Conservation (phyloP, 2,329 filamentous ascomycete species). For the Ceratocystis huliohia region DNA sequence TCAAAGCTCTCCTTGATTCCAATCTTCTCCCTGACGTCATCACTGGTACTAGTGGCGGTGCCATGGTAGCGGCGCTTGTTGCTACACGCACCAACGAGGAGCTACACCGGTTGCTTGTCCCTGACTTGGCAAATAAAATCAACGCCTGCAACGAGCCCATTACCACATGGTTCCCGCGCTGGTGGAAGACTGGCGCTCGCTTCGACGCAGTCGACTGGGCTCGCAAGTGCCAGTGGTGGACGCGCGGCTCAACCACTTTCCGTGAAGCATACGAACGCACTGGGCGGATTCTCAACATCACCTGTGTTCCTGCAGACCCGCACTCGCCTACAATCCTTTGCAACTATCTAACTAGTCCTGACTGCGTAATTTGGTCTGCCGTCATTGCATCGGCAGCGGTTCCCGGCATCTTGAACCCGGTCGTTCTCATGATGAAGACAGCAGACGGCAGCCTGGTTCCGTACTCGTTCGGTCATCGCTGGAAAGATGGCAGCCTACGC, state of each 20-base stretch:
- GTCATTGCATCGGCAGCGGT: slow-evolving; percentile 91
- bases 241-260: slow-evolving; percentile 82
- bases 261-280: slow-evolving; percentile 88
- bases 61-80: slow-evolving; percentile 73
- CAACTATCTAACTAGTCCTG: slow-evolving; percentile 88
- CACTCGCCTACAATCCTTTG: slow-evolving; percentile 84
- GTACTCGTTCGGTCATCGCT: slow-evolving; percentile 96
- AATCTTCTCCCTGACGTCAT: slow-evolving; percentile 83
- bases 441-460: slow-evolving; percentile 64
- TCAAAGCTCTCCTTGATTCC: slow-evolving; percentile 78
- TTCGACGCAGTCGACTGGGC: slow-evolving; percentile 95
- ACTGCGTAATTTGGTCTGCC: slow-evolving; percentile 97
- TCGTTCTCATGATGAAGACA: slow-evolving; percentile 84
- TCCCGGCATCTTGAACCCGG: slow-evolving; percentile 87
- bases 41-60: slow-evolving; percentile 89
- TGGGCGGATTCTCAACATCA: slow-evolving; percentile 87
- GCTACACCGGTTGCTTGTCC: slow-evolving; percentile 70
- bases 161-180: slow-evolving; percentile 63
- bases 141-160: slow-evolving; percentile 72
- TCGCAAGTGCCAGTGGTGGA: slow-evolving; percentile 74
- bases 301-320: slow-evolving; percentile 88
- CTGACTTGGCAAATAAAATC: slow-evolving; percentile 73
- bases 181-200: slow-evolving; percentile 84
- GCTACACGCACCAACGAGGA: slow-evolving; percentile 88
- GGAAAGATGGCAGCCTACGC: slow-evolving; percentile 90